Conservation (phyloP, 768 basidiomycete species). For the Xerocomellus dryophilus region DNA sequence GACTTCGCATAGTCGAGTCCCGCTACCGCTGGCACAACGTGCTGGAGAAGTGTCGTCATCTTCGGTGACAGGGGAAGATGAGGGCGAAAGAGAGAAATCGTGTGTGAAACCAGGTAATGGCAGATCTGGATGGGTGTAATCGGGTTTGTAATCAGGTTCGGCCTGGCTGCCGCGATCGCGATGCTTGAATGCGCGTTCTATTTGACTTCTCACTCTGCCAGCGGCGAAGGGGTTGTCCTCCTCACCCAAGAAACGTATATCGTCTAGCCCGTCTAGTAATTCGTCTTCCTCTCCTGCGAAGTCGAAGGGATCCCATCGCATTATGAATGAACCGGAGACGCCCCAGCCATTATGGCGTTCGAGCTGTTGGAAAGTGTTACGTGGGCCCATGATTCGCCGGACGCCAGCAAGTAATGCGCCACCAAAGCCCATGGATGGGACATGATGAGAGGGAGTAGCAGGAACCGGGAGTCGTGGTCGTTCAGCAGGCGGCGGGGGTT, state of each 20-base stretch:
- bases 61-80: conserved; percentile 32
- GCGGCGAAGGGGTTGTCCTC: conserved; percentile 3
- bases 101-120: conserved; percentile 63
- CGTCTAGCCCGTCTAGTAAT: conserved; percentile 18
- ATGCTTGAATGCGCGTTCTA: conserved; percentile 26
- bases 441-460: conserved; percentile 51
- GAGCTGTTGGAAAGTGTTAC: conserved; percentile 5
- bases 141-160: conserved; percentile 47
- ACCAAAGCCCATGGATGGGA: conserved; percentile 62
- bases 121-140: conserved; percentile 62
- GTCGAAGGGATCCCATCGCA: conserved; percentile 32
- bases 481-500: conserved; percentile 17
- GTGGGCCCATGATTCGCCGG: conserved; percentile 26
- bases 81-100: conserved; percentile 50
- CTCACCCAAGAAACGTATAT: conserved; percentile 17
- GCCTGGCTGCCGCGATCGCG: conserved; percentile 10
- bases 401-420: conserved; percentile 55
- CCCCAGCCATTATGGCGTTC: conserved; percentile 23
- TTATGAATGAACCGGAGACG: conserved; percentile 26
- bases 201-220: conserved; percentile 17
- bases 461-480: conserved; percentile 32
- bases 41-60: conserved; percentile 42
- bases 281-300: conserved; percentile 14
- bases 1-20: conserved; percentile 31
- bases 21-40: conserved; percentile 23